A percentile compares a stretch with the other conserved stretches of the same genome.
These are phyloP conservation scores for Neurospora sp. DNA, from an alignment of 495 filamentous ascomycete species.

Conservation along the genomic window DNA sequence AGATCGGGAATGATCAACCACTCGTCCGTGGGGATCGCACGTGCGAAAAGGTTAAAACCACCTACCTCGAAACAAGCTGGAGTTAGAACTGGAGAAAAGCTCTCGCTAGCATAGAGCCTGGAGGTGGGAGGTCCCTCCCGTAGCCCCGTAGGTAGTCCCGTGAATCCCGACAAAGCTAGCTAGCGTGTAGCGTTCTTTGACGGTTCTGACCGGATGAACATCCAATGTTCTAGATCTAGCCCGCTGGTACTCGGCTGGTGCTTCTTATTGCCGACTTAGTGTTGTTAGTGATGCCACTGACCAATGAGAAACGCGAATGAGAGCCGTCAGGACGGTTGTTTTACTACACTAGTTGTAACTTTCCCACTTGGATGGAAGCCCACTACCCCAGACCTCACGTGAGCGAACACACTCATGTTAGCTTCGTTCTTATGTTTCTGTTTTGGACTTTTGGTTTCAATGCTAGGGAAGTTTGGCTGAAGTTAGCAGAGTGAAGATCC, in stretches of 20 bases:
- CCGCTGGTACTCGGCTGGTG: not conserved
- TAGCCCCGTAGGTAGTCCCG: not conserved
- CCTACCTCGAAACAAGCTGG: not conserved
- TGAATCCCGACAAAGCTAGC: not conserved
- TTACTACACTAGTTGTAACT: too few species aligned
- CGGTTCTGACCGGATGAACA: not conserved
- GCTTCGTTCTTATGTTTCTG: not conserved
- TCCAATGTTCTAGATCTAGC: not conserved
- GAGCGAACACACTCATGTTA: not conserved
- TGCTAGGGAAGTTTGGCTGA: not conserved
- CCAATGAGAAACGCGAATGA: not conserved
- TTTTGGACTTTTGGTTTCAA: not conserved
- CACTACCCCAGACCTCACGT: not conserved
- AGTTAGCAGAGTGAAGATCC: not conserved
- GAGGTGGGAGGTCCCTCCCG: not conserved
- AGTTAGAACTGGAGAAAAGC: not conserved
- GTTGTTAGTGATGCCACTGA: not conserved
- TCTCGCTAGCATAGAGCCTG: not conserved
- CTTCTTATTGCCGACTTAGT: not conserved
- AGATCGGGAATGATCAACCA: not conserved
- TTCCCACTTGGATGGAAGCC: not conserved
- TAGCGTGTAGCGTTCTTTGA: too few species aligned
- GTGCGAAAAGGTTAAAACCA: not conserved
- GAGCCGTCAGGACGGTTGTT: too few species aligned
- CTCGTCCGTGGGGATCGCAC: not conserved